Conservation (phyloP, 257 asterid species). For the Verbena officinalis region DNA sequence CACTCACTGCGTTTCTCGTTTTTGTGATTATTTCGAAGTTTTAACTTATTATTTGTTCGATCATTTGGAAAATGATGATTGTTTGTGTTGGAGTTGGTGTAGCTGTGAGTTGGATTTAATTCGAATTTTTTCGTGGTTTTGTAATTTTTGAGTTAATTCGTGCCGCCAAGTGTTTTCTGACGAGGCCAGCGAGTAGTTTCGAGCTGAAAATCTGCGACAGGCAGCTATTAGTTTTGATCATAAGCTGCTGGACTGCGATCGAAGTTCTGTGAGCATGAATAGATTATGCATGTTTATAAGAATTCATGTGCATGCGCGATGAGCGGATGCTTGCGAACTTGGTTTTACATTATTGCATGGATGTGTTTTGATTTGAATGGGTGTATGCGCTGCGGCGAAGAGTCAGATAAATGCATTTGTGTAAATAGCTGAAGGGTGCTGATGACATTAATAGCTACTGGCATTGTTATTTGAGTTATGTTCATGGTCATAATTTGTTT, state of each 20-base stretch:
- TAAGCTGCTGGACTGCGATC: background rate
- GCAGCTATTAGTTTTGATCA: slow-evolving; percentile 12
- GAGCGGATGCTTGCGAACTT: background rate
- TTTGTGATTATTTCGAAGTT: background rate
- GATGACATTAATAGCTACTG: slow-evolving; percentile 12
- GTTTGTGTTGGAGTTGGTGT: background rate
- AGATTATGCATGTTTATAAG: background rate
- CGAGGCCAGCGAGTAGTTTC: background rate
- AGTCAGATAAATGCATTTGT: no score
- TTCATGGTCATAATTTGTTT: background rate
- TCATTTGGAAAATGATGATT: background rate
- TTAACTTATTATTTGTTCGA: background rate
- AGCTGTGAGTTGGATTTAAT: background rate
- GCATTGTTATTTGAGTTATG: background rate
- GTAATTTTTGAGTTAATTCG: slow-evolving; percentile 13
- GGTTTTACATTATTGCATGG: slow-evolving; percentile 12
- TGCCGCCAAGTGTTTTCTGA: slow-evolving; percentile 22
- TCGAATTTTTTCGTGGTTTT: slow-evolving; percentile 11
- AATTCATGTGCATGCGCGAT: background rate
- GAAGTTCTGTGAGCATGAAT: background rate
- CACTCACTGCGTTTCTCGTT: slow-evolving; percentile 3
- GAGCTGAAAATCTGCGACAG: slow-evolving; percentile 10
- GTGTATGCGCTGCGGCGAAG: background rate
- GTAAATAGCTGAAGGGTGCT: slow-evolving; percentile 1
- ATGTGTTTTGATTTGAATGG: background rate